A percentile compares a stretch with the other conserved stretches of the same genome.
Conservation (phyloP, 148 eudicot genomes). For the Fallopia convolvulus region DNA sequence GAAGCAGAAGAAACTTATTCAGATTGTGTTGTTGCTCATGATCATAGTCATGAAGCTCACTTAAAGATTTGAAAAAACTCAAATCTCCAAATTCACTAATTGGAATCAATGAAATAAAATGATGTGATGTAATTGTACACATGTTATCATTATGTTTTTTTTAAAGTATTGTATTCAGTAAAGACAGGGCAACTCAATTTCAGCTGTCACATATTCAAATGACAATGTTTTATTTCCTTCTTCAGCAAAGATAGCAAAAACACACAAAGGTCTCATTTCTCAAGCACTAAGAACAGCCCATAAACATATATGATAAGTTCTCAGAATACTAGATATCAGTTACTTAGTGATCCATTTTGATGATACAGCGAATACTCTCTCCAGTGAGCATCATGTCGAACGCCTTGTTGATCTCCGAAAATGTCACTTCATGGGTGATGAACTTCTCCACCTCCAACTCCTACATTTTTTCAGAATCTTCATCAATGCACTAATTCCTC, state of each 20-base stretch:
- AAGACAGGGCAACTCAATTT: neutral
- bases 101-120: neutral
- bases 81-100: neutral
- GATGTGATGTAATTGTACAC: neutral
- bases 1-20: neutral
- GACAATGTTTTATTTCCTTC: neutral
- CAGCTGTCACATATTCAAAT: neutral
- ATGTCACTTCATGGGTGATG: slow-evolving; percentile 44
- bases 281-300: neutral
- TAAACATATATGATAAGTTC: neutral
- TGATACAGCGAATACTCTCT: slow-evolving; percentile 47
- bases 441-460: slow-evolving; percentile 50
- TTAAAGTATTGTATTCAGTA: neutral
- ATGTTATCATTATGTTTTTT: neutral
- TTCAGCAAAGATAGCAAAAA: neutral
- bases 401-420: slow-evolving; percentile 56
- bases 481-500: neutral
- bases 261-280: neutral
- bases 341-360: slow-evolving; percentile 34
- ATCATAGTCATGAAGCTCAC: neutral
- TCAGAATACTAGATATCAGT: neutral
- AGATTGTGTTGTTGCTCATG: neutral
- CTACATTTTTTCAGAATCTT: neutral
- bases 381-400: slow-evolving; percentile 45
- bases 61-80: neutral